A percentile compares a stretch with the other conserved stretches of the same genome.
Conservation (phyloP, 495 filamentous ascomycete genomes). For the Astrothelium subdiscretum region DNA sequence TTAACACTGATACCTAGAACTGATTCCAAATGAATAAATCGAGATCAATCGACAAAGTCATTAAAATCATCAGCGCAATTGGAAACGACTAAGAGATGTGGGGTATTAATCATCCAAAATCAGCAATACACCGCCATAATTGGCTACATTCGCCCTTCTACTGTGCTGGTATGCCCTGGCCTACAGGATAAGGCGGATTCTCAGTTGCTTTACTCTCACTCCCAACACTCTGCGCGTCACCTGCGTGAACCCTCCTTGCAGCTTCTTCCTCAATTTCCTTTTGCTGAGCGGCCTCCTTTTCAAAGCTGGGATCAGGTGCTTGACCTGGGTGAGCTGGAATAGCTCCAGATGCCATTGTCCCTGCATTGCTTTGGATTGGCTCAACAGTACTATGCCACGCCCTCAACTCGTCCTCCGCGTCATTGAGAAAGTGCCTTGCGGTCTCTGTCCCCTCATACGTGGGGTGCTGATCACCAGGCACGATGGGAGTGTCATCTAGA, state of each 20-base stretch:
- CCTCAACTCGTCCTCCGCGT: slow-evolving; percentile 78
- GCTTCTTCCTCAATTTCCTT: background rate
- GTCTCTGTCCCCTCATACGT: slow-evolving; percentile 51
- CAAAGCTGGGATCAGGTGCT: background rate
- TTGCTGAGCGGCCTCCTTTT: background rate
- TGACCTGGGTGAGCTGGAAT: slow-evolving; percentile 12
- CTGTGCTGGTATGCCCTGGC: background rate
- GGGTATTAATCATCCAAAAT: background rate
- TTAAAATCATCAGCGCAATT: background rate
- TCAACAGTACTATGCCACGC: slow-evolving; percentile 56
- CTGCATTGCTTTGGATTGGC: slow-evolving; percentile 36
- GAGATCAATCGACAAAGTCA: background rate
- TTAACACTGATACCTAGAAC: background rate
- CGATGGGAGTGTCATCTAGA: slow-evolving; percentile 82
- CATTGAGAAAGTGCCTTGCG: slow-evolving; percentile 76
- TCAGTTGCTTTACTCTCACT: background rate
- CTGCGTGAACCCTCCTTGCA: background rate
- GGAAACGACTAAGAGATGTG: background rate
- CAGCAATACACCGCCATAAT: background rate
- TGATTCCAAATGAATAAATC: background rate
- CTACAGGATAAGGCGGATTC: background rate
- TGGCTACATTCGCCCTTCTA: background rate
- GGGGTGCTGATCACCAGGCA: slow-evolving; percentile 67
- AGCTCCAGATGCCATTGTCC: slow-evolving; percentile 22
- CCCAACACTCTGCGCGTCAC: background rate